A percentile compares a stretch with the other conserved stretches of the same genome.
phyloP scores from a whole-genome alignment of 192 early-diverging fungal genomes.

The Coemansia asiatica region DNA sequence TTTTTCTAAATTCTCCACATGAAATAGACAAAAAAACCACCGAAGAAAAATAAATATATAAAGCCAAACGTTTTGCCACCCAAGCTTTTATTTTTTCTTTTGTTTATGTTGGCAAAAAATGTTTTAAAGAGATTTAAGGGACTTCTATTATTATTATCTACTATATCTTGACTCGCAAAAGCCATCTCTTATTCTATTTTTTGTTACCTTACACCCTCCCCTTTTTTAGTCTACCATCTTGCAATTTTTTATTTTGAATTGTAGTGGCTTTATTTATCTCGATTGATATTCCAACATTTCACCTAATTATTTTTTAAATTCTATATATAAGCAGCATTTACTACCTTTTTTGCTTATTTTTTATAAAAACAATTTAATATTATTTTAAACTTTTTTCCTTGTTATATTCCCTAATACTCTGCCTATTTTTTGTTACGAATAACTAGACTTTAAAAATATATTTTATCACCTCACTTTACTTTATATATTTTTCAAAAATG shows the following conservation, averaged over 20 bases:
- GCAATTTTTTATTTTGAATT: background rate
- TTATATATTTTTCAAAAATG: slow-evolving; percentile 18
- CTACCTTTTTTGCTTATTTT: background rate
- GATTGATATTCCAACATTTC: background rate
- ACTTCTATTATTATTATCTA: background rate
- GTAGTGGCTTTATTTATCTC: background rate
- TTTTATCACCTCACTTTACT: background rate
- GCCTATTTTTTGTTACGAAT: background rate
- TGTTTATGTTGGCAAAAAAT: background rate
- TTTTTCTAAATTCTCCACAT: background rate
- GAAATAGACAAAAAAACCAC: background rate
- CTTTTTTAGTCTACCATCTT: background rate
- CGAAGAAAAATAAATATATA: background rate
- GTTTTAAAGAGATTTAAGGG: background rate
- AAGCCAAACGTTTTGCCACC: background rate
- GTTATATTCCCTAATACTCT: background rate
- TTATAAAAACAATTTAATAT: too few relatives aligned
- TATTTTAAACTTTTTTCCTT: background rate
- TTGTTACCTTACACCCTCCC: background rate
- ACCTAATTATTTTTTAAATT: background rate
- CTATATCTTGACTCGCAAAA: background rate
- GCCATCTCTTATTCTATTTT: background rate
- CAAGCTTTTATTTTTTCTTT: too few relatives aligned
- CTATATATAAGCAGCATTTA: background rate
- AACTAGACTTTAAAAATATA: background rate